A percentile compares a stretch with the other conserved stretches of the same genome.
Conservation (phyloP, 345 rosid genomes). For the Moricandia moricandioides region DNA sequence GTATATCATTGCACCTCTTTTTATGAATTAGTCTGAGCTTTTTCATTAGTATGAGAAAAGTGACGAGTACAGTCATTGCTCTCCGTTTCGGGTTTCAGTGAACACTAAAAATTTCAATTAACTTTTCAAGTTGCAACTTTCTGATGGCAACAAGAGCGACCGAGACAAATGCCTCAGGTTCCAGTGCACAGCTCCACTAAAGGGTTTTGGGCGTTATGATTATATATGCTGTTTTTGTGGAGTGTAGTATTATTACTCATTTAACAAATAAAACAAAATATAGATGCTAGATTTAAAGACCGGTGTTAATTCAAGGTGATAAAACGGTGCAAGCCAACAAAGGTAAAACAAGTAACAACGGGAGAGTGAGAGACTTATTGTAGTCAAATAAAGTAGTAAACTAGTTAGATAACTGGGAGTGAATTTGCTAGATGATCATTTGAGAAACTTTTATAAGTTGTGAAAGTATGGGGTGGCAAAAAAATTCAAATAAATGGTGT, state of each 20-base stretch:
- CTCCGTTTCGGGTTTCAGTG: conserved; percentile 33
- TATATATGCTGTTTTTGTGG: not conserved
- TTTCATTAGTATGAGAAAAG: no score
- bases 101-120: conserved; percentile 1
- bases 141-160: conserved; percentile 27
- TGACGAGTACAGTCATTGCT: not conserved
- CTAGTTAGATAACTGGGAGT: not conserved
- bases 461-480: not conserved
- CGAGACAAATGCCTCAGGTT: conserved; percentile 32
- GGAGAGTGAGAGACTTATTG: conserved; percentile 2
- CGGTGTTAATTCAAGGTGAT: not conserved
- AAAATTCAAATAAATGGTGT: not conserved
- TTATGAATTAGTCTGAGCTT: no score
- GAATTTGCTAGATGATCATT: not conserved
- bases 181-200: conserved; percentile 28
- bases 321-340: not conserved
- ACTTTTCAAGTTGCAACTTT: conserved; percentile 25
- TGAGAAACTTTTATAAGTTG: not conserved
- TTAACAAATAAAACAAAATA: not conserved
- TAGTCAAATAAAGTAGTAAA: conserved; percentile 1
- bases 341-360: not conserved
- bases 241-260: not conserved
- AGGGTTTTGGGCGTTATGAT: not conserved
- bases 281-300: not conserved
- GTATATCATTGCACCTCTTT: no score